Evolutionary conservation across 352 stramenopile genomes (phyloP).

Genomic region (Paralagenidium karlingii): DNA sequence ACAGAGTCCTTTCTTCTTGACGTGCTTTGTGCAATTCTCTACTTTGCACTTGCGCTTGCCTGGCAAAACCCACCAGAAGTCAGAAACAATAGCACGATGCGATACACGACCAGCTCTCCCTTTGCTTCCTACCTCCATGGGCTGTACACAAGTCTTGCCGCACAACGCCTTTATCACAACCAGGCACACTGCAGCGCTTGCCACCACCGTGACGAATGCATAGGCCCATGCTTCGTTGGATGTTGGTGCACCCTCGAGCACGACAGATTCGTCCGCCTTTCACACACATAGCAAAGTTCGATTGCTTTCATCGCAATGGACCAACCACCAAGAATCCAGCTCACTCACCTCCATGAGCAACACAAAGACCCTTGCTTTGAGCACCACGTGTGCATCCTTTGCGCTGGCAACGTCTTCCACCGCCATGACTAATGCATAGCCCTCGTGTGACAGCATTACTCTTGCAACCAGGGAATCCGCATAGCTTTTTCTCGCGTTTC

Average conservation of each 20-base stretch:
- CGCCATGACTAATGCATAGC: constrained; percentile 72
- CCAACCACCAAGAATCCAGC: constrained; percentile 8
- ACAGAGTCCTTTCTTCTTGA: constrained; percentile 78
- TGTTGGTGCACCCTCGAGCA: constrained; percentile 69
- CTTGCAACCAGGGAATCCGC: constrained; percentile 14
- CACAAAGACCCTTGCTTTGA: constrained; percentile 75
- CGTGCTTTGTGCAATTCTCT: constrained; percentile 70
- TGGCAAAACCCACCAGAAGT: too few species aligned
- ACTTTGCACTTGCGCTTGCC: constrained; percentile 75
- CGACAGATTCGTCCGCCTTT: constrained; percentile 71
- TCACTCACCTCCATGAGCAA: constrained; percentile 43
- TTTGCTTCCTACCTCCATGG: too few species aligned
- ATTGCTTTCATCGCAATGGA: constrained; percentile 4
- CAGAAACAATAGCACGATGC: too few species aligned
- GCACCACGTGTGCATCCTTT: constrained; percentile 71
- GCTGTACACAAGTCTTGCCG: constrained; percentile 77
- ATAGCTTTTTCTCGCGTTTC: neutral
- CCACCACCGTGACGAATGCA: constrained; percentile 48
- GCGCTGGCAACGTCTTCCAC: constrained; percentile 63
- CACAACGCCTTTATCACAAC: constrained; percentile 77
- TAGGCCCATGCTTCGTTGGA: constrained; percentile 75
- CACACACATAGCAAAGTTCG: constrained; percentile 6
- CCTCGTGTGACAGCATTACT: constrained; percentile 74
- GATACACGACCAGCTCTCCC: too few species aligned
- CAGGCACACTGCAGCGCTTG: constrained; percentile 43